These are phyloP conservation scores for Hyparrhenia diplandra DNA, from an alignment of 176 grass and related monocot species.

Conservation along the genomic window DNA sequence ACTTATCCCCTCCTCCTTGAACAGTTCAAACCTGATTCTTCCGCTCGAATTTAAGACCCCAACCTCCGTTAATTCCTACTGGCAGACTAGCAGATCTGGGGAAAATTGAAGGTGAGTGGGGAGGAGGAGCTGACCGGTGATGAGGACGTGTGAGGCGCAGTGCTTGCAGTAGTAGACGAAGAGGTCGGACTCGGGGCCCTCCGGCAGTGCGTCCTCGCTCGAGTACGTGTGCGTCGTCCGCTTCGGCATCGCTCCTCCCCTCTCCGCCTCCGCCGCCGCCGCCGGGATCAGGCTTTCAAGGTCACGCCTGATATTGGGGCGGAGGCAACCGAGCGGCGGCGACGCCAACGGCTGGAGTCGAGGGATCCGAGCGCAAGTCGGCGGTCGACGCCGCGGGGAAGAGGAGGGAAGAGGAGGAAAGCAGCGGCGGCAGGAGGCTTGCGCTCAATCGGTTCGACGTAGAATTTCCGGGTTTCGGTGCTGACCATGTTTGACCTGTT, in stretches of 20 bases:
- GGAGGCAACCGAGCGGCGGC: not conserved
- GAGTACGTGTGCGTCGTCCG: conserved; percentile 99
- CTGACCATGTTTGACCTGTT: not conserved
- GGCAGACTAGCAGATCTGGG: conserved; percentile 10
- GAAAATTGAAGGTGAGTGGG: not conserved
- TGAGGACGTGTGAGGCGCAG: conserved; percentile 94
- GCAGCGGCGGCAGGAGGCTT: not conserved
- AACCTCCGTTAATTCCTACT: not conserved
- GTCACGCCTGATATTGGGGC: not conserved
- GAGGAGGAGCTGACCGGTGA: conserved; percentile 57
- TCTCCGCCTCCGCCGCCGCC: not conserved
- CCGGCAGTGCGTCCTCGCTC: conserved; percentile 88
- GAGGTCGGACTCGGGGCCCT: conserved; percentile 91
- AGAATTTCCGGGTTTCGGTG: not conserved
- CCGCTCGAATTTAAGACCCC: not conserved
- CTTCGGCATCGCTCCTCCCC: conserved; percentile 81
- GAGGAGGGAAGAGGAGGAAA: not conserved
- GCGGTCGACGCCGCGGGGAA: no score
- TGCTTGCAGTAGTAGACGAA: conserved; percentile 99
- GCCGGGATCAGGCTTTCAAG: not conserved
- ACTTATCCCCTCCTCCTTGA: not conserved
- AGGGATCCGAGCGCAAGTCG: no score
- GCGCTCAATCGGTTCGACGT: not conserved
- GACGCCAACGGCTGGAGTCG: not conserved
- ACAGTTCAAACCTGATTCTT: not conserved